Evolutionary conservation across 169 alveolate species (phyloP).

Genomic region (Eimeria praecox): DNA sequence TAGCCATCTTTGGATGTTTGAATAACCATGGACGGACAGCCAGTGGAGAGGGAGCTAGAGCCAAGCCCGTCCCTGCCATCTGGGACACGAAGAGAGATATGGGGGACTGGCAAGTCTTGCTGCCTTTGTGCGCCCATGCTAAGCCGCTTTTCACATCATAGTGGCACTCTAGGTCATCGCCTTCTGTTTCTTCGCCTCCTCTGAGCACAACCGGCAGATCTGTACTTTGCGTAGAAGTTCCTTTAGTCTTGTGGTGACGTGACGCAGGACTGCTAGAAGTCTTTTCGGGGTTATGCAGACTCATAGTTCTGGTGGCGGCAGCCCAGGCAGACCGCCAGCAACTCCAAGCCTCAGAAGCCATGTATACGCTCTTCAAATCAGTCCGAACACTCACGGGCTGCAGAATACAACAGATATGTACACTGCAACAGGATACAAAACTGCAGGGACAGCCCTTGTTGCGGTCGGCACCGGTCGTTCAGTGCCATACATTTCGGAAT

Average conservation of each 20-base stretch:
- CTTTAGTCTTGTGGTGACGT: neutral
- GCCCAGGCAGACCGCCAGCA: slow-evolving; percentile 76
- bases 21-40: slow-evolving; percentile 1
- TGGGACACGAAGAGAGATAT: slow-evolving; percentile 35
- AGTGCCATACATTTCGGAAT: neutral
- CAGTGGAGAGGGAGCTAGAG: neutral
- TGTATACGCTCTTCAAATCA: slow-evolving; percentile 48
- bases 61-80: neutral
- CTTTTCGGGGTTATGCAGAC: neutral
- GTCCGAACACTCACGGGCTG: slow-evolving; percentile 68
- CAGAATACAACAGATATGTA: neutral
- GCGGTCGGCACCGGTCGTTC: neutral
- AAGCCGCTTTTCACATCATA: slow-evolving; percentile 2
- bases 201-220: neutral
- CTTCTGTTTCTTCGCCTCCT: neutral
- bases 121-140: slow-evolving; percentile 46
- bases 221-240: neutral
- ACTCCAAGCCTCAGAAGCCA: slow-evolving; percentile 36
- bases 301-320: slow-evolving; percentile 28
- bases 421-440: neutral
- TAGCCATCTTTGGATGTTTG: neutral
- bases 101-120: slow-evolving; percentile 8
- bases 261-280: neutral
- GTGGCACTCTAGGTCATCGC: slow-evolving; percentile 42
- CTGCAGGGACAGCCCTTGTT: no score